Evolutionary conservation across 176 grass and related monocot genomes (phyloP).

Genomic region (Zea luxurians): DNA sequence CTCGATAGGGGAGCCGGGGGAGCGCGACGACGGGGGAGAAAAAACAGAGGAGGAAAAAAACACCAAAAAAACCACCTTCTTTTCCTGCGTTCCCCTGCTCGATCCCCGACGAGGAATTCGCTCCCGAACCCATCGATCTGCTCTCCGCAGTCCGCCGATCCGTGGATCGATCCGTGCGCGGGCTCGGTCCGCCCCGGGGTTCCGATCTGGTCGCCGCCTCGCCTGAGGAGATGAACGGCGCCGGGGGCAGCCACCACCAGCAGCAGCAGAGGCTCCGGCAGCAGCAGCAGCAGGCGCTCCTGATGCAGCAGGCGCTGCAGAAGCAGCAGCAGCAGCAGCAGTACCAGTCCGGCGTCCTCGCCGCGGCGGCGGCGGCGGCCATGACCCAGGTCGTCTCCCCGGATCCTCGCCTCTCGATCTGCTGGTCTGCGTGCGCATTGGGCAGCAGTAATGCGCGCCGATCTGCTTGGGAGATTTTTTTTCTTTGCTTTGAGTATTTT

Average conservation of each 20-base stretch:
- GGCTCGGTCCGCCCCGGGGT: constrained; percentile 19
- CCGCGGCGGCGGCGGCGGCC: constrained; percentile 57
- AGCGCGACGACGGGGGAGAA: constrained; percentile 39
- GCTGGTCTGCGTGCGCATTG: constrained; percentile 19
- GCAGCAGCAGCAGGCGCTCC: constrained; percentile 66
- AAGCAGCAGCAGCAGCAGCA: constrained; percentile 60
- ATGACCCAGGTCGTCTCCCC: constrained; percentile 58
- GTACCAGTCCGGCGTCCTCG: constrained; percentile 72
- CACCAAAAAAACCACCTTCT: constrained; percentile 46
- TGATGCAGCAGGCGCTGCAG: constrained; percentile 69
- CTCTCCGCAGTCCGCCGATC: constrained; percentile 29
- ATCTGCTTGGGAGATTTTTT: constrained; percentile 40
- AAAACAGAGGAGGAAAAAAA: constrained; percentile 35
- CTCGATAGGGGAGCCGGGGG: constrained; percentile 50
- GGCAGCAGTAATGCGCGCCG: constrained; percentile 31
- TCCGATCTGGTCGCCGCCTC: constrained; percentile 52
- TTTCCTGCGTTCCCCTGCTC: constrained; percentile 47
- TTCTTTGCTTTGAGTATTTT: constrained; percentile 35
- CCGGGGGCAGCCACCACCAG: constrained; percentile 50
- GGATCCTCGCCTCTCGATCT: constrained; percentile 44
- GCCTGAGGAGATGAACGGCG: constrained; percentile 47
- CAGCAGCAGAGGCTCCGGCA: constrained; percentile 60
- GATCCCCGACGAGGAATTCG: constrained; percentile 51
- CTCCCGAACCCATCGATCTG: constrained; percentile 44
- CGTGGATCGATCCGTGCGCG: constrained; percentile 28